Evolutionary conservation across 305 asterid species (phyloP).

Genomic region (Ilex paraguariensis): DNA sequence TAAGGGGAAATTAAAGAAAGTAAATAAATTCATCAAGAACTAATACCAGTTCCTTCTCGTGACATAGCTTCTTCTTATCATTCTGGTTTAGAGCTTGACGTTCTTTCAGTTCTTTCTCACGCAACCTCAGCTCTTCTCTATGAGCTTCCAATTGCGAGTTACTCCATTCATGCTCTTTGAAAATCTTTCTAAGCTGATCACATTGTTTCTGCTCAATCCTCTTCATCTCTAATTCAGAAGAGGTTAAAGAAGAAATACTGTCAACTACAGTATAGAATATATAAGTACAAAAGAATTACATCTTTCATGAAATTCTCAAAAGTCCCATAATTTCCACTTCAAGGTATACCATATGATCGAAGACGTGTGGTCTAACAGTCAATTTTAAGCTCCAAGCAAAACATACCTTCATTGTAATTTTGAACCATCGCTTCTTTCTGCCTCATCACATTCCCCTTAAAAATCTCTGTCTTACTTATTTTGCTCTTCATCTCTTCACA

Average conservation of each 20-base stretch:
- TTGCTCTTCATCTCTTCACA: slow-evolving; percentile 52
- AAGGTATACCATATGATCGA: not conserved
- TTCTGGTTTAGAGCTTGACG: slow-evolving; percentile 49
- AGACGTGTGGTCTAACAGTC: not conserved
- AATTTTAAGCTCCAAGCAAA: not conserved
- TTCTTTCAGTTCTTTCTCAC: slow-evolving; percentile 44
- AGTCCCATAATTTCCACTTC: too few relatives aligned
- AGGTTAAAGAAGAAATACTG: not conserved
- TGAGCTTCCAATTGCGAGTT: slow-evolving; percentile 42
- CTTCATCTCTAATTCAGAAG: slow-evolving; percentile 53
- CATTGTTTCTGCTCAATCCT: slow-evolving; percentile 44
- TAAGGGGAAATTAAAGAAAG: not conserved
- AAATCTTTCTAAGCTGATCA: slow-evolving; percentile 35
- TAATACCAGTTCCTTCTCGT: slow-evolving; percentile 58
- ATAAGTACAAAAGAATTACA: too few relatives aligned
- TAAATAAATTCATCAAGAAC: slow-evolving; percentile 3
- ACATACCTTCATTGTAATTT: slow-evolving; percentile 49
- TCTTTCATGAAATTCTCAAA: too few relatives aligned
- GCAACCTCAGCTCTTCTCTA: slow-evolving; percentile 37
- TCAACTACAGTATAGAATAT: not conserved
- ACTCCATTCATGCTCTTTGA: slow-evolving; percentile 44
- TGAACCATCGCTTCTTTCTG: slow-evolving; percentile 55
- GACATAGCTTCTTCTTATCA: slow-evolving; percentile 54
- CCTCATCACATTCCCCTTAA: slow-evolving; percentile 33
- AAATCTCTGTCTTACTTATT: slow-evolving; percentile 56